phyloP scores from a whole-genome alignment of 2,329 filamentous ascomycete species.

The Ceratocystis smalleyi region DNA sequence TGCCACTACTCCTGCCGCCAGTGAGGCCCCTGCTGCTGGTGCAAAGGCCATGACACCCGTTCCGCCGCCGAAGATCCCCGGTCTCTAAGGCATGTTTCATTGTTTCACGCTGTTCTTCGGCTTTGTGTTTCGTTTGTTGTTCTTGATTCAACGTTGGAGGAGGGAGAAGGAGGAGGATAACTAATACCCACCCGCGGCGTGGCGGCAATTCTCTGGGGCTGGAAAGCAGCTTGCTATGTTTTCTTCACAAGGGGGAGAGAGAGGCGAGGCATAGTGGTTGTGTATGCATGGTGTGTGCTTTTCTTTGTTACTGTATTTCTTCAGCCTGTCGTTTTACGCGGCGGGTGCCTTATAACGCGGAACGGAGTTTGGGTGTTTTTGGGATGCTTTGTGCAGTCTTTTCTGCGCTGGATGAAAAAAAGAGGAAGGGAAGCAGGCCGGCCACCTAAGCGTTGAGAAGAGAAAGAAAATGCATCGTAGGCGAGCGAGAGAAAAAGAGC shows the following conservation, averaged over 20 bases:
- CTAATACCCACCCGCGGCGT: not conserved
- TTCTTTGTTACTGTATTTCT: not conserved
- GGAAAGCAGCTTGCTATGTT: not conserved
- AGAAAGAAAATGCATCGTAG: no score
- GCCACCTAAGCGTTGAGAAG: not conserved
- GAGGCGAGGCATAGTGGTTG: not conserved
- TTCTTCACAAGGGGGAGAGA: not conserved
- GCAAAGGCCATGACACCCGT: not conserved
- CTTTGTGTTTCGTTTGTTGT: not conserved
- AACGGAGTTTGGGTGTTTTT: constrained; percentile 3
- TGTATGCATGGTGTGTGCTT: not conserved
- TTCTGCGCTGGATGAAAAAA: not conserved
- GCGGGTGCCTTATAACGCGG: not conserved
- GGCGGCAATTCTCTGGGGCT: not conserved
- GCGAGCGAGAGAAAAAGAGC: not conserved
- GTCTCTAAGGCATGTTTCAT: not conserved
- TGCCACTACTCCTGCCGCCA: not conserved
- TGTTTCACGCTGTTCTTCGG: not conserved
- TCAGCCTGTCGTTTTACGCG: not conserved
- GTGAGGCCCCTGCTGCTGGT: not conserved
- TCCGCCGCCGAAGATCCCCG: not conserved
- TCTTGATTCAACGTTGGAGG: not conserved
- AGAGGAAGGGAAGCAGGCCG: not conserved
- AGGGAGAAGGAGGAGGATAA: not conserved
- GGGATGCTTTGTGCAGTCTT: not conserved